These are phyloP conservation scores for Fraxinus dipetala DNA, from an alignment of 305 asterid species.

Conservation along the genomic window DNA sequence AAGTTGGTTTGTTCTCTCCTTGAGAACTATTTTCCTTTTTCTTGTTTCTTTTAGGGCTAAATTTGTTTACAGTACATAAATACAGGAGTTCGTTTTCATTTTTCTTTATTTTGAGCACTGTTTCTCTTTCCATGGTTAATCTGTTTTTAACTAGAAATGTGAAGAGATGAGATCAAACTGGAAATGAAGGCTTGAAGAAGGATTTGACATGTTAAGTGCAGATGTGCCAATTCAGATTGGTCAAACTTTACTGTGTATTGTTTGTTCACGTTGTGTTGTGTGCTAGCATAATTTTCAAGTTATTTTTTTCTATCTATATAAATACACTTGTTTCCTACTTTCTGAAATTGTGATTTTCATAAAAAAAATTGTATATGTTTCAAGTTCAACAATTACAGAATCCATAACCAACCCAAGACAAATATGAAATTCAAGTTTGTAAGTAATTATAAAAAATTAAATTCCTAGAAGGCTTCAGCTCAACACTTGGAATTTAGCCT, in stretches of 20 bases:
- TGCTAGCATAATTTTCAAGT: not conserved
- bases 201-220: not conserved
- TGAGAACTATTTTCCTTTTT: not conserved
- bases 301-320: not conserved
- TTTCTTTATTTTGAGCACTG: not conserved
- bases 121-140: not conserved
- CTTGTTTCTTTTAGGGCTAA: not conserved
- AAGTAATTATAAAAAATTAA: not conserved
- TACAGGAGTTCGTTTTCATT: not conserved
- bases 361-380: not conserved
- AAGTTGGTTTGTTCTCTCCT: not conserved
- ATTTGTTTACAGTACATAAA: not conserved
- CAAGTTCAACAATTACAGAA: not conserved
- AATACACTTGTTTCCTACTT: not conserved
- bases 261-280: not conserved
- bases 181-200: not conserved
- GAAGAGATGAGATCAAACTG: not conserved
- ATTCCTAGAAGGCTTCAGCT: not conserved
- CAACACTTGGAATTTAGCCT: not conserved
- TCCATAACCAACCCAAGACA: not conserved
- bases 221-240: not conserved
- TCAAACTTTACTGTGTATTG: not conserved
- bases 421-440: not conserved
- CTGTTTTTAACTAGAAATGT: not conserved
- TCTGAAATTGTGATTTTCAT: not conserved